phyloP scores from a whole-genome alignment of 441 rosid species.

The Theobroma grandiflorum region DNA sequence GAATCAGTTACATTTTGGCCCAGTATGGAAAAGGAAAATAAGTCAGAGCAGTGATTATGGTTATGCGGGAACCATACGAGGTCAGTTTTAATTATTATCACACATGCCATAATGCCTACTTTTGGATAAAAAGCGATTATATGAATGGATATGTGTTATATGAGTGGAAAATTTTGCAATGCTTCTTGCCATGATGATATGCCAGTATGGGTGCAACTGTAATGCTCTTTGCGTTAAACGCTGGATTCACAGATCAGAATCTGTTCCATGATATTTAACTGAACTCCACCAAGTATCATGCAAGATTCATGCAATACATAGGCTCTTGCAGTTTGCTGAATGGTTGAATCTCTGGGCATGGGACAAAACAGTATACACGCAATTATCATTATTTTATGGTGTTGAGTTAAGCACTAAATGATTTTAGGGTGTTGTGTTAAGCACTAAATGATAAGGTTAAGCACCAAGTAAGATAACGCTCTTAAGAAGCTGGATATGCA shows the following conservation, averaged over 20 bases:
- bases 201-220: background rate
- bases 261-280: background rate
- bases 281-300: conserved; percentile 6
- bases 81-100: conserved; percentile 1
- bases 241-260: conserved; percentile 9
- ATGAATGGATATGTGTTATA: background rate
- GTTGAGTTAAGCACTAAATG: conserved; percentile 13
- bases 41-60: background rate
- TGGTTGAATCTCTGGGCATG: background rate
- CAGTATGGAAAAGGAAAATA: background rate
- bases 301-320: conserved; percentile 6
- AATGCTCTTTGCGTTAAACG: background rate
- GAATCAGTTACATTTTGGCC: background rate
- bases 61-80: background rate
- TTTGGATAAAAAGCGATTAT: background rate
- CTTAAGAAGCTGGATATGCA: conserved; percentile 1
- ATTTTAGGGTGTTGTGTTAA: background rate
- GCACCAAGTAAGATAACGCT: background rate
- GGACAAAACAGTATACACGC: background rate
- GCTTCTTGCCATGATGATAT: background rate
- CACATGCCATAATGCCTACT: background rate
- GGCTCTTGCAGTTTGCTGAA: background rate
- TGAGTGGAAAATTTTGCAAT: background rate
- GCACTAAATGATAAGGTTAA: conserved; percentile 8
- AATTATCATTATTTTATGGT: conserved; percentile 1